A percentile compares a stretch with the other conserved stretches of the same genome.
These are phyloP conservation scores for Beta vulgaris DNA, from an alignment of 148 eudicot genomes.

Conservation along the genomic window DNA sequence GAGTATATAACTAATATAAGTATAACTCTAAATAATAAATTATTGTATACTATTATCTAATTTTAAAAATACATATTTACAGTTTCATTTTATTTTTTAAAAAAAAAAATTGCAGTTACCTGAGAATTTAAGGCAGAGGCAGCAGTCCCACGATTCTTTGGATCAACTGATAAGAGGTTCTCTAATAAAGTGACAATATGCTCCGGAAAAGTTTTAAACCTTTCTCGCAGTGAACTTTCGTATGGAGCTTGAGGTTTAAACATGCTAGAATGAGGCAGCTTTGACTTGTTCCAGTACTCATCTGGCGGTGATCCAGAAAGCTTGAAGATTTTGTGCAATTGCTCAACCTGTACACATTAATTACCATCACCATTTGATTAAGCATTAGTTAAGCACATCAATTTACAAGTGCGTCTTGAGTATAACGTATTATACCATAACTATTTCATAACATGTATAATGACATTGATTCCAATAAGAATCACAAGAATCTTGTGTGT, in stretches of 20 bases:
- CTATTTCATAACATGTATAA: too few relatives aligned
- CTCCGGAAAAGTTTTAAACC: constrained; percentile 58
- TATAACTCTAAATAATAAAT: too few relatives aligned
- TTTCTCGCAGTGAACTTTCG: constrained; percentile 61
- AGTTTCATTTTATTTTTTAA: background rate
- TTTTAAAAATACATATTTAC: too few relatives aligned
- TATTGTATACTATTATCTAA: too few relatives aligned
- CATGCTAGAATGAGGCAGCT: constrained; percentile 72
- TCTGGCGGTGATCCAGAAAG: constrained; percentile 88
- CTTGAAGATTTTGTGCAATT: constrained; percentile 86
- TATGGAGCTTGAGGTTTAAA: constrained; percentile 87
- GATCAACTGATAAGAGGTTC: constrained; percentile 68
- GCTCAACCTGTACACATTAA: constrained; percentile 62
- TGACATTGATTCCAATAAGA: too few relatives aligned
- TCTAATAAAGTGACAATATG: constrained; percentile 55
- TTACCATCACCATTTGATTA: background rate
- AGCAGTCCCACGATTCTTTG: constrained; percentile 74
- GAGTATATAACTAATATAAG: too few relatives aligned
- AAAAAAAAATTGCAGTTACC: constrained; percentile 29
- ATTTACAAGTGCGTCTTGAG: too few relatives aligned
- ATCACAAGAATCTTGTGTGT: too few relatives aligned
- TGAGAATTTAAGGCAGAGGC: constrained; percentile 60
- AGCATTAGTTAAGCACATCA: too few relatives aligned
- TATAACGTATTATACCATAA: too few relatives aligned
- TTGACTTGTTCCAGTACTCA: constrained; percentile 67